These are phyloP conservation scores for Penicillium sp. DNA, from an alignment of 2,329 filamentous ascomycete genomes.

Conservation along the genomic window DNA sequence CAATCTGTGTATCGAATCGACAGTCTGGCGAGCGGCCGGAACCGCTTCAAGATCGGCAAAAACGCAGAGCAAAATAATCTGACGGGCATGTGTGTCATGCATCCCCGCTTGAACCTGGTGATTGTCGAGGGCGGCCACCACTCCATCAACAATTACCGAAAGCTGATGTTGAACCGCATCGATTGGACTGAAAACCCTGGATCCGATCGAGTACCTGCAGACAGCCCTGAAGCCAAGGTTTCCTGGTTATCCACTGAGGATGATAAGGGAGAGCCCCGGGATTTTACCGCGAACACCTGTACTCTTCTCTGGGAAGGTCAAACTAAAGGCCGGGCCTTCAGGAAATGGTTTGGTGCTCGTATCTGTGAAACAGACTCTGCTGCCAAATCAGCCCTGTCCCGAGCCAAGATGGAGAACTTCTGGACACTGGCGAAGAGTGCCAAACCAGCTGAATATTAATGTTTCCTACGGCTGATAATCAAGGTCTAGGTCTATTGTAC, in stretches of 20 bases:
- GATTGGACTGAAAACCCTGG: constrained; percentile 89
- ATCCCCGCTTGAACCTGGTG: constrained; percentile 83
- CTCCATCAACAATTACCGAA: constrained; percentile 80
- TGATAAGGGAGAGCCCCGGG: constrained; percentile 73
- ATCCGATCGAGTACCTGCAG: constrained; percentile 57
- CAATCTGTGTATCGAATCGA: constrained; percentile 86
- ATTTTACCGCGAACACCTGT: constrained; percentile 79
- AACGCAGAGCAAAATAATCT: constrained; percentile 88
- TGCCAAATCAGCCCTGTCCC: constrained; percentile 73
- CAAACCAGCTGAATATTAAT: constrained; percentile 36
- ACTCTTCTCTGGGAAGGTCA: constrained; percentile 88
- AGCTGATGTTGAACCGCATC: constrained; percentile 89
- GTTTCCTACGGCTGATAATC: not conserved
- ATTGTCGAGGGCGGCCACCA: constrained; percentile 88
- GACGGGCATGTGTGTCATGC: constrained; percentile 86
- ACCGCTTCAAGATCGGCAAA: constrained; percentile 87
- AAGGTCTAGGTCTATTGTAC: constrained; percentile 3
- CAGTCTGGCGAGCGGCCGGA: constrained; percentile 85
- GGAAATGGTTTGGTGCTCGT: constrained; percentile 77
- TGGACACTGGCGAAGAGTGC: constrained; percentile 82
- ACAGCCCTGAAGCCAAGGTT: constrained; percentile 61
- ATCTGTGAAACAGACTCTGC: constrained; percentile 92
- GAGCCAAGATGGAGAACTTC: constrained; percentile 90
- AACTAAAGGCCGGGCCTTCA: constrained; percentile 73
- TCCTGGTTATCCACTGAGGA: constrained; percentile 77